Evolutionary conservation across 108 stramenopile genomes (phyloP).

Genomic region (Ochromonas danica): DNA sequence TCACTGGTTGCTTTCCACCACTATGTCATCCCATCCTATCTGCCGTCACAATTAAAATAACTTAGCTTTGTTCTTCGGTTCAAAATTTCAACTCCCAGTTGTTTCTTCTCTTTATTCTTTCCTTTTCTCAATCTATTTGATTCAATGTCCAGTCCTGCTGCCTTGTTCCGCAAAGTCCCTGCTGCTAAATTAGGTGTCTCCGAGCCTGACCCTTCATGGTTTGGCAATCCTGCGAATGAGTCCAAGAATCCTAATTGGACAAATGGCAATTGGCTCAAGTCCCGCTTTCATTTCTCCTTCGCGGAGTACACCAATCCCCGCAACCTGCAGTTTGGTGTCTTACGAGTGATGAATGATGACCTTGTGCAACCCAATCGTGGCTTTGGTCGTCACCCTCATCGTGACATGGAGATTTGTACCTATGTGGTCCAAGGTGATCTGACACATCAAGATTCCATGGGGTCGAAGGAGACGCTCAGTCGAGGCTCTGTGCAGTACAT

Average conservation of each 20-base stretch:
- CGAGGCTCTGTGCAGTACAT: constrained; percentile 69
- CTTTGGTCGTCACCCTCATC: constrained; percentile 71
- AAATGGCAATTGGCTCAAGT: constrained; percentile 71
- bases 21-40: no score
- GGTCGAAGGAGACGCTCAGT: constrained; percentile 66
- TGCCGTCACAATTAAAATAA: no score
- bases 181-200: background rate
- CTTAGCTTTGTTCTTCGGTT: no score
- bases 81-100: no score
- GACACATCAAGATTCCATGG: constrained; percentile 72
- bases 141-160: no score
- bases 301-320: constrained; percentile 67
- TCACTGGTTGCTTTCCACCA: no score
- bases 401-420: constrained; percentile 73
- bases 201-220: constrained; percentile 7
- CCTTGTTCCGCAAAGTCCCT: constrained; percentile 5
- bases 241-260: constrained; percentile 1
- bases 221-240: constrained; percentile 23
- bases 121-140: no score
- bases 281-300: constrained; percentile 76
- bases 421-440: constrained; percentile 70
- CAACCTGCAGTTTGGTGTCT: constrained; percentile 66
- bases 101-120: no score
- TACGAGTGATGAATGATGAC: constrained; percentile 77
- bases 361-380: constrained; percentile 71